These are phyloP conservation scores for Amanita exitialis DNA, from an alignment of 768 basidiomycete species.

Conservation along the genomic window DNA sequence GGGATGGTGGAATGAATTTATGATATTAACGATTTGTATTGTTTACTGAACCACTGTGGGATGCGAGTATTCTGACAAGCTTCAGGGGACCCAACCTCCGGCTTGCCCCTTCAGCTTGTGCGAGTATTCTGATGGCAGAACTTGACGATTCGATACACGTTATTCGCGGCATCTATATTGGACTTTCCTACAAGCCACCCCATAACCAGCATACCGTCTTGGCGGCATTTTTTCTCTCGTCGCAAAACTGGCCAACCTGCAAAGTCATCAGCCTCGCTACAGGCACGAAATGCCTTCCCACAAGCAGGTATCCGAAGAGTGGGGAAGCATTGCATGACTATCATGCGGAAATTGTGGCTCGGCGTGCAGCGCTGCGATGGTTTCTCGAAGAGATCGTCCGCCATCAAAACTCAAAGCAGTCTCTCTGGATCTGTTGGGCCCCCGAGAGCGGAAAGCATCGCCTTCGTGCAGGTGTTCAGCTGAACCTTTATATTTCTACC, in stretches of 20 bases:
- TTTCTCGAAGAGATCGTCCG: constrained; percentile 60
- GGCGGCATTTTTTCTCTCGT: constrained; percentile 41
- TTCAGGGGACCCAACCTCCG: too few species aligned
- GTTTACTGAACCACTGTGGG: not conserved
- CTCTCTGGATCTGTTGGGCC: constrained; percentile 37
- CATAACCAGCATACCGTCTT: constrained; percentile 53
- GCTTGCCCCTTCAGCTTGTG: too few species aligned
- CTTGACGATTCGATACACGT: constrained; percentile 13
- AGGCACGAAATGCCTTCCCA: constrained; percentile 82
- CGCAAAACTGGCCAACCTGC: constrained; percentile 9
- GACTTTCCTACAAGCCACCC: constrained; percentile 40
- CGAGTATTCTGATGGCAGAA: not conserved
- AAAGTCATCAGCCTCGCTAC: constrained; percentile 68
- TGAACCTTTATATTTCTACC: constrained; percentile 67
- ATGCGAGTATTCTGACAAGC: too few species aligned
- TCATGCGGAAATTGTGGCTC: constrained; percentile 89
- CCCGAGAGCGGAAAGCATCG: constrained; percentile 27
- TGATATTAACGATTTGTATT: not conserved
- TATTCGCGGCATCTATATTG: constrained; percentile 33
- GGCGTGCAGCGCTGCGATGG: constrained; percentile 73
- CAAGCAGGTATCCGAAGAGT: constrained; percentile 39
- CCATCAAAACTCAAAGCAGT: constrained; percentile 19
- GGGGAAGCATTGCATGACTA: constrained; percentile 84
- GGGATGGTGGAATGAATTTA: not conserved
- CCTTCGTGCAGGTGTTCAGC: constrained; percentile 33